Percentiles rank a stretch among this genome's conserved stretches.
phyloP scores from a whole-genome alignment of 768 basidiomycete species.

The Hirschioporus abietinus region DNA sequence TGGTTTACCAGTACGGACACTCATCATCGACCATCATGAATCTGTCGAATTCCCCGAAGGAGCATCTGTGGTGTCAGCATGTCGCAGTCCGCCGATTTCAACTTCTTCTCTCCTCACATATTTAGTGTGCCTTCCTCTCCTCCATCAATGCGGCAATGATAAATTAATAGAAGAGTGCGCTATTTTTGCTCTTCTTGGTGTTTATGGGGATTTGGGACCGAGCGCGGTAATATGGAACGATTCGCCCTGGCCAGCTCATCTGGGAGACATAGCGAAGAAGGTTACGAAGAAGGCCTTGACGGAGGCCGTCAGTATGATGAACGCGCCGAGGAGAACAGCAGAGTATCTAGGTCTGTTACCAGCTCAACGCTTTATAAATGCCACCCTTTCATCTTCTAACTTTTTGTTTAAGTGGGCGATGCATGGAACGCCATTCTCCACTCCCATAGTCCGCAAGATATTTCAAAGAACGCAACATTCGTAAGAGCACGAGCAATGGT shows the following conservation, averaged over 20 bases:
- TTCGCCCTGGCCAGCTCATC: constrained; percentile 24
- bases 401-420: constrained; percentile 21
- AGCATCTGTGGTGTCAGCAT: constrained; percentile 34
- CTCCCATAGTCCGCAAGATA: constrained; percentile 24
- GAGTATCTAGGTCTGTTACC: constrained; percentile 23
- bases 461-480: constrained; percentile 26
- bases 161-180: constrained; percentile 22
- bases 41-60: constrained; percentile 33
- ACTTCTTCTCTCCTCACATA: constrained; percentile 41
- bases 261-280: constrained; percentile 26
- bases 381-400: constrained; percentile 4
- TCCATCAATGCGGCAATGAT: constrained; percentile 9
- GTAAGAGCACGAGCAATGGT: constrained; percentile 33
- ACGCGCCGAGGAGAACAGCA: constrained; percentile 27
- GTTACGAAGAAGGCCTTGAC: constrained; percentile 34
- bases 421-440: constrained; percentile 31
- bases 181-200: constrained; percentile 37
- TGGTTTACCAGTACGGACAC: constrained; percentile 17
- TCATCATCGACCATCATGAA: constrained; percentile 46
- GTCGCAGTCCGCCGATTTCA: constrained; percentile 34
- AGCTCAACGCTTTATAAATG: constrained; percentile 23
- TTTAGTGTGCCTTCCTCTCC: constrained; percentile 31
- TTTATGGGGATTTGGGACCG: constrained; percentile 34
- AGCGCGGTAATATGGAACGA: constrained; percentile 21
- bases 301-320: constrained; percentile 37